Evolutionary conservation across 495 filamentous ascomycete genomes (phyloP), one percentile per base, ranked within the genome.

Genomic region (Daldinia caldariorum): DNA sequence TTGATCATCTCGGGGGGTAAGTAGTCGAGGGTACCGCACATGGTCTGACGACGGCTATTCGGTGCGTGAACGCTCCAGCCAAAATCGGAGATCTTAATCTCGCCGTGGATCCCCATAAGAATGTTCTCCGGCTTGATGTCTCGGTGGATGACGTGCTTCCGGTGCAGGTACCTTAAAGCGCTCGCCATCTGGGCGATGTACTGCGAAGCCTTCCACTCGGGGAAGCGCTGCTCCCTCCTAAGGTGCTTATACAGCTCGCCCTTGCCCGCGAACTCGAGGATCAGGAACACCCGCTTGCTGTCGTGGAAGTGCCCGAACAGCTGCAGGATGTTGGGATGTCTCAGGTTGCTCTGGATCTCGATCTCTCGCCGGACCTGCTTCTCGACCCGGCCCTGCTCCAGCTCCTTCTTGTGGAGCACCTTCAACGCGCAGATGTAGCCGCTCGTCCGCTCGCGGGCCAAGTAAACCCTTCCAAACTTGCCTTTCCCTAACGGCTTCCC

Each of bases 101-200:
- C 95, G 45, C 94, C 95, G 76, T 98, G 94, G 58, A 99, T 94
- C 18, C 95, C 95, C 39, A 99, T 90, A 14, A 99, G 88, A 71
- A 99, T 99, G 74, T 99, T 99, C 80, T 99, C 95, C 10, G 95
- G 95, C 82, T 99, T 99, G 82, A 99, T 99, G 72, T 99, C 95
- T 49, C 95, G 90, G 74, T 99, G 95, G 82, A 99, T 99, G 70
- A 99, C 93, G 77, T 99, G 95, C 83, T 99, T 98, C 77, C 92
- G 92, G 82, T 99, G 95, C 26, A 98, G 83, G 72, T 98, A 98
- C 64, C 88, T 89, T 71, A 99, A 81, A 22, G 95, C 95, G 49
- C 91, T 89, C 18, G 96, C 92, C 96, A 99, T 98, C 80, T 99
- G 95, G n/a, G 94, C 96, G 69, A 97, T 92, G 75, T 97, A 99